Conservation (phyloP, 495 filamentous ascomycete species). For the Daldinia bambusicola region DNA sequence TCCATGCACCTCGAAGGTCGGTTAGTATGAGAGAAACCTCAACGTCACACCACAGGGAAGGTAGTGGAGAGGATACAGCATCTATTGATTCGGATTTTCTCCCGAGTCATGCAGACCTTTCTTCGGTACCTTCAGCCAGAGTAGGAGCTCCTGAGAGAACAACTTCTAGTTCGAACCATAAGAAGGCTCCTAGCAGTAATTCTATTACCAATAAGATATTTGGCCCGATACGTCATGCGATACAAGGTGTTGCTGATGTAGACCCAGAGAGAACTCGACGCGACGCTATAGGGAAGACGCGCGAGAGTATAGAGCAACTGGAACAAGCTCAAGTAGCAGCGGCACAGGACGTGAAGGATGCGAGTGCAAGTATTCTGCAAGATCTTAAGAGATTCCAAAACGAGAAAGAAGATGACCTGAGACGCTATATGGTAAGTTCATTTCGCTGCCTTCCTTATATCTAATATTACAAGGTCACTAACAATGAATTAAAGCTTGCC, state of each 20-base stretch:
- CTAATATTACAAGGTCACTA: conserved; percentile 8
- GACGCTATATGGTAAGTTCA: conserved; percentile 87
- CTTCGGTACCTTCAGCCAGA: conserved; percentile 69
- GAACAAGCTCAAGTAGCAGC: conserved; percentile 89
- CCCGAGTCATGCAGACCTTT: conserved; percentile 79
- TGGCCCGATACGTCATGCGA: conserved; percentile 90
- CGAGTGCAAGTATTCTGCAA: conserved; percentile 82
- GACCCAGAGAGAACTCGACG: conserved; percentile 92
- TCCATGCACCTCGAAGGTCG: conserved; percentile 70
- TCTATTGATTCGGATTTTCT: conserved; percentile 96
- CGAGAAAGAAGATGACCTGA: conserved; percentile 94
- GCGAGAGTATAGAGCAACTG: conserved; percentile 76
- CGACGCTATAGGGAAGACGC: conserved; percentile 94
- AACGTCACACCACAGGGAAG: conserved; percentile 60
- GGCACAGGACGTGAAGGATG: conserved; percentile 90
- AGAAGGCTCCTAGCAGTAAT: conserved; percentile 78
- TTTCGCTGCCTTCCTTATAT: neutral
- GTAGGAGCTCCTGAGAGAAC: conserved; percentile 62
- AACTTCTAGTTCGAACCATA: conserved; percentile 61
- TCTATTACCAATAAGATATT: conserved; percentile 95
- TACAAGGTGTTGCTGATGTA: conserved; percentile 94
- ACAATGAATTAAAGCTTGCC: conserved; percentile 70
- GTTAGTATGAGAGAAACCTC: conserved; percentile 63
- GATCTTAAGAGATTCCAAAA: conserved; percentile 92
- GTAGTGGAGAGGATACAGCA: conserved; percentile 72